A percentile compares a stretch with the other conserved stretches of the same genome.
Evolutionary conservation across 2,329 filamentous ascomycete species (phyloP).

Genomic region (Zasmidium angulare): DNA sequence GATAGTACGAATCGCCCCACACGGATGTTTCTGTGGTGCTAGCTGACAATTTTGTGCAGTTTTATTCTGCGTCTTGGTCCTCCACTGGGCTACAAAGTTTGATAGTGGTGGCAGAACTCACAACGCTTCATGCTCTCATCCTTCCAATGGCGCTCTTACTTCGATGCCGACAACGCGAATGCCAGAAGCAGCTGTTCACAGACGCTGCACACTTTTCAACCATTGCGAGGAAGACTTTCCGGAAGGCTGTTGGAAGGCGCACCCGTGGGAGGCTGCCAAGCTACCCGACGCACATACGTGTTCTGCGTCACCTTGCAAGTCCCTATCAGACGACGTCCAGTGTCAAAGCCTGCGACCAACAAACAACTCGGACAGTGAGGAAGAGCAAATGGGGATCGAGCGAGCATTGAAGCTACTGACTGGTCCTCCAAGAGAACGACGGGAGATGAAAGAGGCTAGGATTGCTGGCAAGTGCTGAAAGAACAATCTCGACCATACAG

Average conservation of each 20-base stretch:
- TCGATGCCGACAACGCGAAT: neutral
- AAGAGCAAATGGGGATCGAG: neutral
- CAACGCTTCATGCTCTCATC: slow-evolving; percentile 9
- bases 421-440: neutral
- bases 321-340: neutral
- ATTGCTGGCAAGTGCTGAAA: neutral
- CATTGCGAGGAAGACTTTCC: slow-evolving; percentile 17
- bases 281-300: neutral
- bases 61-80: slow-evolving; percentile 16
- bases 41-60: no score
- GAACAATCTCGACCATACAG: neutral
- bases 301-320: neutral
- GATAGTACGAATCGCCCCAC: no score
- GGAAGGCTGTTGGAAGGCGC: slow-evolving; percentile 13
- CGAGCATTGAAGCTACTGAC: neutral
- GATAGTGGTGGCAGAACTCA: slow-evolving; percentile 8
- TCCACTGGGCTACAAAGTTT: slow-evolving; percentile 18
- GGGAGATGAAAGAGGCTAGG: neutral
- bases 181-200: slow-evolving; percentile 1
- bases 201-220: slow-evolving; percentile 4
- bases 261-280: slow-evolving; percentile 13
- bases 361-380: neutral
- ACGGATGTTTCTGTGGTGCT: no score
- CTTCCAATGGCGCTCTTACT: neutral
- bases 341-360: neutral